A percentile compares a stretch with the other conserved stretches of the same genome.
Conservation (phyloP, 2,329 filamentous ascomycete species). For the Myriosclerotinia duriaeana region DNA sequence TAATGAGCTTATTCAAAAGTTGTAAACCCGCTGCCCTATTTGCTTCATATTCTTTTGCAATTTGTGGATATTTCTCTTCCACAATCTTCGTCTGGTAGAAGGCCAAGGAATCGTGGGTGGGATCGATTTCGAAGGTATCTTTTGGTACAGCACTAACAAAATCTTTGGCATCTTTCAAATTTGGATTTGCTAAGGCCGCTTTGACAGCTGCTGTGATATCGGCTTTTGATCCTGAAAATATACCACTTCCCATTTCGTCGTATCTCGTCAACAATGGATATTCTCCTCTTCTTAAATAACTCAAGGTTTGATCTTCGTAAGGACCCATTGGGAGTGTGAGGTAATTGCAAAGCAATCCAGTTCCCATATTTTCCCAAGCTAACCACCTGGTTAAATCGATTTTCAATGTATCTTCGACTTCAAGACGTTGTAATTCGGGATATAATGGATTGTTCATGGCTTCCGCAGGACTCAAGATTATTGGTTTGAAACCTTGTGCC, state of each 20-base stretch:
- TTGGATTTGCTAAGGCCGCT: conserved; percentile 55
- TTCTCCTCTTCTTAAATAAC: conserved; percentile 71
- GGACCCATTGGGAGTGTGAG: conserved; percentile 81
- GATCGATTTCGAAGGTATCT: conserved; percentile 64
- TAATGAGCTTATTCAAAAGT: conserved; percentile 72
- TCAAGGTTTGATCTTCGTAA: conserved; percentile 69
- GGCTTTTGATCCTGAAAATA: conserved; percentile 69
- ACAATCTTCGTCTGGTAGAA: conserved; percentile 70
- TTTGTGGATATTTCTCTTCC: conserved; percentile 62
- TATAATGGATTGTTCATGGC: conserved; percentile 82
- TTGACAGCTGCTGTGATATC: conserved; percentile 64
- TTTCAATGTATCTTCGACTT: conserved; percentile 62
- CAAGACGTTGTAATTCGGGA: conserved; percentile 61
- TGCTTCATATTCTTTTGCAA: conserved; percentile 61
- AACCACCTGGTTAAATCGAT: conserved; percentile 79
- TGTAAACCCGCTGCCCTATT: conserved; percentile 60
- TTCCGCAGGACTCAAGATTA: conserved; percentile 76
- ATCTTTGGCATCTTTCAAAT: conserved; percentile 57
- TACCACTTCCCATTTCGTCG: conserved; percentile 65
- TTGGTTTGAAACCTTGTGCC: conserved; percentile 85
- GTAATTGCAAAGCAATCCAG: conserved; percentile 76
- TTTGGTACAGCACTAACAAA: conserved; percentile 62
- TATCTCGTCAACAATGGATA: conserved; percentile 74
- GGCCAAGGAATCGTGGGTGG: conserved; percentile 66
- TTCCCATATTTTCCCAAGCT: conserved; percentile 89